A percentile compares a stretch with the other conserved stretches of the same genome.
These are phyloP conservation scores for Ceratobasidium sp. DNA, from an alignment of 1,284 basidiomycete genomes.

Conservation along the genomic window DNA sequence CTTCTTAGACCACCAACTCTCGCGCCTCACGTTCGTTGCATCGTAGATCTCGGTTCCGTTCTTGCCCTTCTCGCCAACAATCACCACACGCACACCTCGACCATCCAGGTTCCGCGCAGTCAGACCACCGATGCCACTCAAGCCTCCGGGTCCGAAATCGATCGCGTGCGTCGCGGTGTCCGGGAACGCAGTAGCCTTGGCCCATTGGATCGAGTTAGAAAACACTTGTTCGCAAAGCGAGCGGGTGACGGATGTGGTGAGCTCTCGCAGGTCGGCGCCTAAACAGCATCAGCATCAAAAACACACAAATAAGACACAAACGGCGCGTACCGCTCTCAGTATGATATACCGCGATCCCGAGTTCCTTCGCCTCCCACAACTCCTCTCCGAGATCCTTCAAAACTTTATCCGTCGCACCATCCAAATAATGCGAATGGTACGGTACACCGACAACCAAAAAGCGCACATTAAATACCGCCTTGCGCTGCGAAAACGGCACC, in stretches of 20 bases:
- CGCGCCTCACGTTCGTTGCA: slow-evolving; percentile 76
- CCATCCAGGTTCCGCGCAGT: slow-evolving; percentile 94
- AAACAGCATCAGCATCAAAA: slow-evolving; percentile 46
- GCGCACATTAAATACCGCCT: slow-evolving; percentile 92
- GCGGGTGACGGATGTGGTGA: slow-evolving; percentile 77
- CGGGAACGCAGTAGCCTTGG: slow-evolving; percentile 78
- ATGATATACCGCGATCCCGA: slow-evolving; percentile 90
- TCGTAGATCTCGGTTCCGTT: slow-evolving; percentile 89
- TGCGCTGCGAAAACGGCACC: slow-evolving; percentile 93
- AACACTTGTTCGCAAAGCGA: slow-evolving; percentile 95
- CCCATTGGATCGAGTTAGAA: slow-evolving; percentile 68
- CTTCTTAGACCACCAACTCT: slow-evolving; percentile 93
- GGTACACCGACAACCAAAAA: slow-evolving; percentile 96
- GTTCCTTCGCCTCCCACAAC: slow-evolving; percentile 81
- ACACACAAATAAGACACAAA: slow-evolving; percentile 8
- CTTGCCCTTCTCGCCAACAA: slow-evolving; percentile 88
- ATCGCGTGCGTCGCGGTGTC: slow-evolving; percentile 92
- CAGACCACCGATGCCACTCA: slow-evolving; percentile 93
- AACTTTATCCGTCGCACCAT: slow-evolving; percentile 82
- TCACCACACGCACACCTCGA: slow-evolving; percentile 89
- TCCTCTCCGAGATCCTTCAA: slow-evolving; percentile 77
- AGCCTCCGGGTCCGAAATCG: slow-evolving; percentile 96
- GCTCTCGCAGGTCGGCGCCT: slow-evolving; percentile 86
- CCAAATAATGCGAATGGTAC: slow-evolving; percentile 92
- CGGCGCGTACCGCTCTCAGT: slow-evolving; percentile 72